Evolutionary conservation across 2,329 filamentous ascomycete species (phyloP), one percentile per base, ranked within the genome.

Genomic region (Emericellopsis atlantica): DNA sequence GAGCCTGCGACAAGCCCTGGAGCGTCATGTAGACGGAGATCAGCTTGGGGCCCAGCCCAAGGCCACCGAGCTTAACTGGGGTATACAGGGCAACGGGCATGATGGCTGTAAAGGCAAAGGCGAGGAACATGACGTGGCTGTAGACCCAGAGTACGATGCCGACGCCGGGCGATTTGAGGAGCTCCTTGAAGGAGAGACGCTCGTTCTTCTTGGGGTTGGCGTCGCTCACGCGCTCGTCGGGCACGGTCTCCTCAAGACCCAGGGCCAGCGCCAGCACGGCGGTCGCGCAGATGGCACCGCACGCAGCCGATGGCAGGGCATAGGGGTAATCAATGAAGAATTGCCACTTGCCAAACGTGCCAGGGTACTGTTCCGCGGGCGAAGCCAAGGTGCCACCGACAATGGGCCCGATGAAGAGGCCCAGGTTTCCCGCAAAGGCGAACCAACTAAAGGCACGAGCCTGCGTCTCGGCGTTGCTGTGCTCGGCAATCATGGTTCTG

Each of bases 401-500:
- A 8, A 85, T 51, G 3, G 84, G 82, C 0, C 84, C 85, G 2
- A 86, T 24, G 43, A 86, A 77, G 36, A 90, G 77, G 4, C 85
- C 85, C 8, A 89, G 18, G 48, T 90, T 90, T 5, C 77, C 76
- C 0, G 73, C 67, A 52, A 90, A 85, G 9, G 83, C 81, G 53
- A 89, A 89, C 66, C 77, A 83, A 51, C 79, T 79, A 52, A 89
- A 92, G 0, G 80, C 77, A 23, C 70, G 64, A 0, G 84, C 84
- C 58, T 89, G 84, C 0, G 79, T 88, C 46, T 73, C 69, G 5
- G 72, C 61, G 0, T 79, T 84, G 55, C 76, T 81, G 48, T 79
- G 76, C 58, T 92, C 85, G 15, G 74, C 73, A 24, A 90, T 68
- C 81, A 90, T 88, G 6, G 84, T 79, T 23, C 85, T 70, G 42